Evolutionary conservation across 2,329 filamentous ascomycete species (phyloP).

Genomic region (Cercospora zeina): DNA sequence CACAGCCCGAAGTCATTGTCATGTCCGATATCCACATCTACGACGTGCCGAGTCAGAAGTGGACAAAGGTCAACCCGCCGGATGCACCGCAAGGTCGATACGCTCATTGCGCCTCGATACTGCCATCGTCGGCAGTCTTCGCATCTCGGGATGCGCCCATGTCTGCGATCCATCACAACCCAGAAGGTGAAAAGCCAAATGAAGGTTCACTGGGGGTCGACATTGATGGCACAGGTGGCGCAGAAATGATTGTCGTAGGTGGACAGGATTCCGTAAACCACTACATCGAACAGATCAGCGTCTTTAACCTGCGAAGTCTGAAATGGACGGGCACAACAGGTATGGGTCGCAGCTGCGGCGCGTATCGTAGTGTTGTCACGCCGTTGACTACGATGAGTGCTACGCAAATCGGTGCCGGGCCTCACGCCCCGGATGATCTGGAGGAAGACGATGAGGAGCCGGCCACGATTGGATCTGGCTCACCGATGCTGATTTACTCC

Average conservation of each 20-base stretch:
- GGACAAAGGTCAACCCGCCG: slow-evolving; percentile 73
- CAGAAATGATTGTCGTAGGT: slow-evolving; percentile 95
- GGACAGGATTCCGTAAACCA: slow-evolving; percentile 97
- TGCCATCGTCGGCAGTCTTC: slow-evolving; percentile 85
- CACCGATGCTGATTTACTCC: slow-evolving; percentile 91
- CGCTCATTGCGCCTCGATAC: slow-evolving; percentile 89
- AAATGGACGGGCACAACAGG: slow-evolving; percentile 92
- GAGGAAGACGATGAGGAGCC: slow-evolving; percentile 44
- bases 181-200: slow-evolving; percentile 76
- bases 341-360: slow-evolving; percentile 88
- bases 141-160: slow-evolving; percentile 79
- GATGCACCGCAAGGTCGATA: slow-evolving; percentile 92
- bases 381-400: slow-evolving; percentile 70
- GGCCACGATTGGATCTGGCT: slow-evolving; percentile 46
- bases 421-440: slow-evolving; percentile 45
- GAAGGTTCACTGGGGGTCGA: slow-evolving; percentile 84
- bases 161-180: slow-evolving; percentile 87
- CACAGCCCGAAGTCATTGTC: slow-evolving; percentile 65
- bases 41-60: slow-evolving; percentile 76
- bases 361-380: slow-evolving; percentile 92
- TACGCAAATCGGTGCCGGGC: slow-evolving; percentile 64
- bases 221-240: slow-evolving; percentile 85
- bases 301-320: slow-evolving; percentile 91
- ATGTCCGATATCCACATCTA: slow-evolving; percentile 99
- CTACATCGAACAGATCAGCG: slow-evolving; percentile 97